phyloP scores from a whole-genome alignment of 352 stramenopile species.

The Pythium rhizo-oryzae region DNA sequence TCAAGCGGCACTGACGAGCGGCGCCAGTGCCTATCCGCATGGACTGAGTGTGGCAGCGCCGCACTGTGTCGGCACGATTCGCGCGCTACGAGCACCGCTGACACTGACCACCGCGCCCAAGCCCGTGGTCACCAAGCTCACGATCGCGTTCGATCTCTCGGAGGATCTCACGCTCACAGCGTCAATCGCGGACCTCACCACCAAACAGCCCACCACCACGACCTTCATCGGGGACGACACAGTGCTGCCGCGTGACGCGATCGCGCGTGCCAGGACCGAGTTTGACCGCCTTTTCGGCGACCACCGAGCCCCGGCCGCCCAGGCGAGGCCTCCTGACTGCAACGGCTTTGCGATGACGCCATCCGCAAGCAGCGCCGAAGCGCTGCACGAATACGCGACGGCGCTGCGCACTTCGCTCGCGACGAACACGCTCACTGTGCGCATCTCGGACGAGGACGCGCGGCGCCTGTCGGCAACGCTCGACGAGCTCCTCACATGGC shows the following conservation, averaged over 20 bases:
- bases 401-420: conserved; percentile 11
- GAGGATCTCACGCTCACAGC: conserved; percentile 14
- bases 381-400: conserved; percentile 8
- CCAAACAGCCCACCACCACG: not conserved
- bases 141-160: conserved; percentile 22
- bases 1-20: not conserved
- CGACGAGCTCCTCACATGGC: conserved; percentile 19
- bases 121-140: conserved; percentile 23
- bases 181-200: conserved; percentile 13
- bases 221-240: conserved; percentile 23
- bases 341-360: not conserved
- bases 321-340: not conserved
- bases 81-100: not conserved
- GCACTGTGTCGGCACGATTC: conserved; percentile 21
- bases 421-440: conserved; percentile 11
- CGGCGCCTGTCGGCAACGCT: conserved; percentile 8
- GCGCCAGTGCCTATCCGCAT: not conserved
- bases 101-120: not conserved
- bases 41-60: not conserved
- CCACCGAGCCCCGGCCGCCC: not conserved
- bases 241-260: conserved; percentile 3
- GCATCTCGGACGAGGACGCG: conserved; percentile 20
- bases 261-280: conserved; percentile 4
- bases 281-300: conserved; percentile 10
- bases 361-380: not conserved